Percentiles rank a stretch among this genome's conserved stretches.
These are phyloP conservation scores for Trichopus zeylanicus DNA, from an alignment of 116 monocot species.

Conservation along the genomic window DNA sequence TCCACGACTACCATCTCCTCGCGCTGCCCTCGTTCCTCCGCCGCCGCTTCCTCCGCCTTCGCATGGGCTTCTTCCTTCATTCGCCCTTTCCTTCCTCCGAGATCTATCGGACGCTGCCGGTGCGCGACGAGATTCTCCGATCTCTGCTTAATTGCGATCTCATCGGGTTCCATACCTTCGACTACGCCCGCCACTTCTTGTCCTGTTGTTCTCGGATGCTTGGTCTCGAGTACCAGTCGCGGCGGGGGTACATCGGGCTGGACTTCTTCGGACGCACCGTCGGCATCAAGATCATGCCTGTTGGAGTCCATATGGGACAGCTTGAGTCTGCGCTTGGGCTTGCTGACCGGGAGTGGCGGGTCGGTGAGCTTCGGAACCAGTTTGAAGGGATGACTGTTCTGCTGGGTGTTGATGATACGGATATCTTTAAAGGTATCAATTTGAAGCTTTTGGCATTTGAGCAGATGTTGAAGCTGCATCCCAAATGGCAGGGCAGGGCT, in stretches of 20 bases:
- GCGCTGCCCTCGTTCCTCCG: conserved; percentile 64
- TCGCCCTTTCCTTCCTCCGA: conserved; percentile 65
- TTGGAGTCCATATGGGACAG: conserved; percentile 66
- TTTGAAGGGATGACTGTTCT: conserved; percentile 46
- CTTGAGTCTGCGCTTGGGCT: conserved; percentile 29
- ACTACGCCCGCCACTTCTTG: conserved; percentile 67
- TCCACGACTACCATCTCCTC: conserved; percentile 77
- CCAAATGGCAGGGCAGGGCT: conserved; percentile 50
- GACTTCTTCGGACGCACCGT: conserved; percentile 63
- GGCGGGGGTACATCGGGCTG: conserved; percentile 58
- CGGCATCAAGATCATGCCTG: conserved; percentile 73
- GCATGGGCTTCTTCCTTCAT: conserved; percentile 73
- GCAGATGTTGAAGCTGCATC: conserved; percentile 45
- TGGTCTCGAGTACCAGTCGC: conserved; percentile 59
- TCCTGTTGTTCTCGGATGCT: conserved; percentile 69
- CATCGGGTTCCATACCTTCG: conserved; percentile 72
- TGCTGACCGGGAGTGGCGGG: conserved; percentile 32
- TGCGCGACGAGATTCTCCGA: conserved; percentile 61
- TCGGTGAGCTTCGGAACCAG: conserved; percentile 29
- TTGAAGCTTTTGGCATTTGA: conserved; percentile 60
- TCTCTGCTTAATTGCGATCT: conserved; percentile 60
- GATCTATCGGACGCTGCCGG: conserved; percentile 62
- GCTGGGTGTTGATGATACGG: conserved; percentile 62
- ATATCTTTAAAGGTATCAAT: conserved; percentile 70
- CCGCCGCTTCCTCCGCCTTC: conserved; percentile 46